These are phyloP conservation scores for Penicillium sp. DNA, from an alignment of 2,329 filamentous ascomycete species.

Conservation along the genomic window DNA sequence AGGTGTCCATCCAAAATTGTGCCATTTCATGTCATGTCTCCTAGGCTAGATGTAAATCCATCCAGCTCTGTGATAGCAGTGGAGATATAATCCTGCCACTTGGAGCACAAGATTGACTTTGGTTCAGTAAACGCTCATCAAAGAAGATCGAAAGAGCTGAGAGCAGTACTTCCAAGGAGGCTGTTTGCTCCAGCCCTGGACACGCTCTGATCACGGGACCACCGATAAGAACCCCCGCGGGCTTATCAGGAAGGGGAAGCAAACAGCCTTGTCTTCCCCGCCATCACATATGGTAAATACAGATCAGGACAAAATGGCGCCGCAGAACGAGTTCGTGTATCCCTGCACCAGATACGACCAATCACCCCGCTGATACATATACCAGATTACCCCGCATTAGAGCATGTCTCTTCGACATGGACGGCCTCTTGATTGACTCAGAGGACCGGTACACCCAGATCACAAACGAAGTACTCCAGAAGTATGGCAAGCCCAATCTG, in stretches of 20 bases:
- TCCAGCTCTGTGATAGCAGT: background rate
- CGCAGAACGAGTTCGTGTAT: background rate
- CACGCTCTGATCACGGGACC: slow-evolving; percentile 7
- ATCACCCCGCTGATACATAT: slow-evolving; percentile 4
- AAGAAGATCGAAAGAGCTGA: background rate
- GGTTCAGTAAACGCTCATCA: background rate
- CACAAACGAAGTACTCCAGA: slow-evolving; percentile 77
- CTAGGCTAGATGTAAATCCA: background rate
- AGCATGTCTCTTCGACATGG: slow-evolving; percentile 98
- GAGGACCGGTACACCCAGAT: slow-evolving; percentile 86
- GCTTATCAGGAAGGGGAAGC: slow-evolving; percentile 3
- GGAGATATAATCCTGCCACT: too few relatives aligned
- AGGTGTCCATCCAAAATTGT: background rate
- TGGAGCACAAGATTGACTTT: too few relatives aligned
- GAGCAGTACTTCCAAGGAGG: background rate
- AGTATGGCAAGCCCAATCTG: slow-evolving; percentile 72
- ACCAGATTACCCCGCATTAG: slow-evolving; percentile 74
- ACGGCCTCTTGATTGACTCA: slow-evolving; percentile 90
- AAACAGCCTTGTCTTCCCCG: background rate
- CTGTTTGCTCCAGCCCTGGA: background rate
- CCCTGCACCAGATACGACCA: too few relatives aligned
- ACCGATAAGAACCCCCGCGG: slow-evolving; percentile 4
- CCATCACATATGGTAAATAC: slow-evolving; percentile 1
- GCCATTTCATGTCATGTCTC: background rate
- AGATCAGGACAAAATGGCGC: slow-evolving; percentile 1